Conservation (phyloP, 768 basidiomycete species). For the Pisolithus orientalis region DNA sequence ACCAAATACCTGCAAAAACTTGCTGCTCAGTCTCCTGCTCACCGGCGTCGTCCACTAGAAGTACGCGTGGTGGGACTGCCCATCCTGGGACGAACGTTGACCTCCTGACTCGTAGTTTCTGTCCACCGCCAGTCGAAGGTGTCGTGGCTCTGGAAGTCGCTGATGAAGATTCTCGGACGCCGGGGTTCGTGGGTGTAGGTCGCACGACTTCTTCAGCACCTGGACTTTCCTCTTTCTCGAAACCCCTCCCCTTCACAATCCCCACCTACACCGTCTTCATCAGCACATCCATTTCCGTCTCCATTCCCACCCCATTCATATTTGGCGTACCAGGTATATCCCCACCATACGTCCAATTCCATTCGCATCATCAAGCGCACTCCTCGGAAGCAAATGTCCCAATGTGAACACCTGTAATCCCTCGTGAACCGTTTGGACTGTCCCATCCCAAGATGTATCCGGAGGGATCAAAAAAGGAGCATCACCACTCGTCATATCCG, state of each 20-base stretch:
- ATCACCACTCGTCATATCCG: constrained; percentile 20
- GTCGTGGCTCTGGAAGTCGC: constrained; percentile 10
- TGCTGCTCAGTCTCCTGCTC: constrained; percentile 79
- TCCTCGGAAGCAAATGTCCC: too few relatives aligned
- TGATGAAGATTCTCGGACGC: constrained; percentile 9
- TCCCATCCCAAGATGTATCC: constrained; percentile 20
- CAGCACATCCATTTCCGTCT: constrained; percentile 12
- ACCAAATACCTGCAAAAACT: constrained; percentile 95
- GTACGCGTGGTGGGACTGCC: constrained; percentile 85
- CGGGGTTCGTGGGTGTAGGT: constrained; percentile 29
- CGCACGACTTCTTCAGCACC: constrained; percentile 35
- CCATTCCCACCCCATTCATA: background rate
- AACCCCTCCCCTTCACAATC: constrained; percentile 17
- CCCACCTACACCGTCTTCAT: constrained; percentile 13
- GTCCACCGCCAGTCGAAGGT: constrained; percentile 12
- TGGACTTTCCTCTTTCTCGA: constrained; percentile 20
- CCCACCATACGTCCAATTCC: too few relatives aligned
- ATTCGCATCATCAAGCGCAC: too few relatives aligned
- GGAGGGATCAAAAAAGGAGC: constrained; percentile 24
- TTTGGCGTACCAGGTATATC: too few relatives aligned
- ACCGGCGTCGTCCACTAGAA: constrained; percentile 96
- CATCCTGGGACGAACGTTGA: constrained; percentile 84
- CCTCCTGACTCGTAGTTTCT: constrained; percentile 61
- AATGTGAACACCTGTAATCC: too few relatives aligned
- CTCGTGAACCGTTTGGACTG: constrained; percentile 21